Evolutionary conservation across 2,329 filamentous ascomycete species (phyloP).

Genomic region (Pyrenophora graminea): DNA sequence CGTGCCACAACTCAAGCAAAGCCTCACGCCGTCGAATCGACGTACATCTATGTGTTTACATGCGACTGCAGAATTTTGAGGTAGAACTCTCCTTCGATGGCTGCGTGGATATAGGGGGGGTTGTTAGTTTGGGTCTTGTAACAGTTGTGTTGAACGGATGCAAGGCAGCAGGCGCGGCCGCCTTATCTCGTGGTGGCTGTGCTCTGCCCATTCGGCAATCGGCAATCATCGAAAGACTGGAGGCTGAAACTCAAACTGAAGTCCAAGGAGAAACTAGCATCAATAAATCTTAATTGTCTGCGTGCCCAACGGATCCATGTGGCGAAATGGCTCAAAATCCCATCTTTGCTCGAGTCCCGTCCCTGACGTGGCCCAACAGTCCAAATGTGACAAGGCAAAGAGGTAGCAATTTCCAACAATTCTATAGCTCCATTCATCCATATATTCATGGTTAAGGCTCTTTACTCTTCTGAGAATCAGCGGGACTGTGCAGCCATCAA

Average conservation of each 20-base stretch:
- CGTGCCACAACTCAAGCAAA: conserved; percentile 20
- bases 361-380: conserved; percentile 14
- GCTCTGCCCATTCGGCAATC: background rate
- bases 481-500: conserved; percentile 13
- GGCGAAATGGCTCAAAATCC: conserved; percentile 18
- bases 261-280: background rate
- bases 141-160: background rate
- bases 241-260: background rate
- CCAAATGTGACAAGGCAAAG: conserved; percentile 13
- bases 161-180: background rate
- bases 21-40: conserved; percentile 17
- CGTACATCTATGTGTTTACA: conserved; percentile 19
- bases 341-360: conserved; percentile 12
- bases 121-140: background rate
- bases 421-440: background rate
- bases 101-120: no score
- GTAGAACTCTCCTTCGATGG: background rate
- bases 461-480: conserved; percentile 8
- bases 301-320: conserved; percentile 12
- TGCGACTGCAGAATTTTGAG: background rate
- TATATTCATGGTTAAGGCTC: background rate
- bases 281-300: conserved; percentile 11
- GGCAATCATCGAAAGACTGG: background rate
- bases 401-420: conserved; percentile 16
- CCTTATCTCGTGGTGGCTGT: background rate